Percentiles rank a stretch among this genome's conserved stretches.
These are phyloP conservation scores for Hymenoscyphus occultus DNA, from an alignment of 2,329 filamentous ascomycete genomes.

Conservation along the genomic window DNA sequence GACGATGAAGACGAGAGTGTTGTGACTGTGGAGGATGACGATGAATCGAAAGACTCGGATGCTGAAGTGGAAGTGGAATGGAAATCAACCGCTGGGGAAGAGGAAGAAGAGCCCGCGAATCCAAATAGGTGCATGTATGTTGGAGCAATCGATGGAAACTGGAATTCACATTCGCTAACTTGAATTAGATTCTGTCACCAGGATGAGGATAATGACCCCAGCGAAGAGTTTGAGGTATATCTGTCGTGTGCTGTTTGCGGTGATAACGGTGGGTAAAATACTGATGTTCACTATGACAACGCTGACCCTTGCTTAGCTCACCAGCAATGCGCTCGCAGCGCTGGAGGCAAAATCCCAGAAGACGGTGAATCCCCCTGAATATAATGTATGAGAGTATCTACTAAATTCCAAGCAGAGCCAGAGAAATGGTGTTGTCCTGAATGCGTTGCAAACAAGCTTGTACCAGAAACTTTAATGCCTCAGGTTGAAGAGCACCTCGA, in stretches of 20 bases:
- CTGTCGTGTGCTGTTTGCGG: conserved; percentile 75
- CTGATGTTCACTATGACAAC: conserved; percentile 13
- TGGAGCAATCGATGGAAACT: conserved; percentile 16
- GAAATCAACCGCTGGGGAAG: conserved; percentile 51
- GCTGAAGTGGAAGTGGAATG: conserved; percentile 57
- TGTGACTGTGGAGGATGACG: conserved; percentile 41
- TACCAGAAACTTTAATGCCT: conserved; percentile 37
- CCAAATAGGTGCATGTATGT: conserved; percentile 65
- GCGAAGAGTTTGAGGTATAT: conserved; percentile 76
- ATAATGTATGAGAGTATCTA: conserved; percentile 5
- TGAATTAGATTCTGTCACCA: conserved; percentile 72
- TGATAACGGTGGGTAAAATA: conserved; percentile 68
- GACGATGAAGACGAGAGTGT: conserved; percentile 31
- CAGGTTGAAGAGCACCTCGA: conserved; percentile 31
- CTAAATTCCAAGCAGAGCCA: conserved; percentile 44
- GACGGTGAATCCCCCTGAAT: conserved; percentile 53
- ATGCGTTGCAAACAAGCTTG: conserved; percentile 46
- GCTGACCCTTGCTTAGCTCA: conserved; percentile 67
- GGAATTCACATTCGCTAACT: conserved; percentile 30
- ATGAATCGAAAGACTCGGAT: conserved; percentile 54
- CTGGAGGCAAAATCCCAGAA: conserved; percentile 58
- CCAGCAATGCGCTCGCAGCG: conserved; percentile 80
- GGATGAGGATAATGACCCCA: conserved; percentile 78
- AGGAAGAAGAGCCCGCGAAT: conserved; percentile 52
- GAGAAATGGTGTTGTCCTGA: conserved; percentile 60